Percentiles rank a stretch among this genome's conserved stretches.
phyloP scores from a whole-genome alignment of 2,329 filamentous ascomycete genomes.

The Blastomyces gilchristii region DNA sequence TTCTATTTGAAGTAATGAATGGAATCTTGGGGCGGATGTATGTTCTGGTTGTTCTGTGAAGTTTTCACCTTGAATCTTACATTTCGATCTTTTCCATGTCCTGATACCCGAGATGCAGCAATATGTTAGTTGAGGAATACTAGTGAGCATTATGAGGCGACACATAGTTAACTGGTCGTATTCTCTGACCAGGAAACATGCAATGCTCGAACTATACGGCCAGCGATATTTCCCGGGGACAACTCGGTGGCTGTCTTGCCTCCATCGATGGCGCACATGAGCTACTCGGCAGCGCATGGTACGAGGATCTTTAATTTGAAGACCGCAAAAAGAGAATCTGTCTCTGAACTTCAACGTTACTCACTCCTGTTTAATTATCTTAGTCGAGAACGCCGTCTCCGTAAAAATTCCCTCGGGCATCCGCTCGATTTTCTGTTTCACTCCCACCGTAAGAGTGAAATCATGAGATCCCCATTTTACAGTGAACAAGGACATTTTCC shows the following conservation, averaged over 20 bases:
- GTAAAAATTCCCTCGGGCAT: conserved; percentile 23
- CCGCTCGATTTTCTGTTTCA: conserved; percentile 23
- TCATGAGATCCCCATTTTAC: conserved; percentile 18
- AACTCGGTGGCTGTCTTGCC: conserved; percentile 19
- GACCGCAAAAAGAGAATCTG: background rate
- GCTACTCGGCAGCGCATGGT: conserved; percentile 21
- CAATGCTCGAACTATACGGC: conserved; percentile 23
- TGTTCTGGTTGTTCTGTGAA: background rate
- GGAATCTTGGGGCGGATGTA: background rate
- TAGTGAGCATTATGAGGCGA: conserved; percentile 20
- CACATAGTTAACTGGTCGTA: background rate
- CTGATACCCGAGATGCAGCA: background rate
- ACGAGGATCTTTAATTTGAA: background rate
- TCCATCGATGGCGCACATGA: conserved; percentile 22
- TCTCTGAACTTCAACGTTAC: background rate
- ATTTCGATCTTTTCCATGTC: background rate
- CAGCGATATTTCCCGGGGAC: conserved; percentile 41
- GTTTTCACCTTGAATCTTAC: background rate
- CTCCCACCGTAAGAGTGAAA: conserved; percentile 16
- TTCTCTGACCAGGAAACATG: conserved; percentile 15
- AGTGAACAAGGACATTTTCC: conserved; percentile 15
- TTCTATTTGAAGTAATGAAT: conserved; percentile 21
- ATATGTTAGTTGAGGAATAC: background rate
- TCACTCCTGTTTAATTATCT: conserved; percentile 9
- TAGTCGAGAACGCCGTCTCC: conserved; percentile 15